Percentiles rank a stretch among this genome's conserved stretches.
Evolutionary conservation across 2,329 filamentous ascomycete species (phyloP).

Genomic region (Zalaria obscura): DNA sequence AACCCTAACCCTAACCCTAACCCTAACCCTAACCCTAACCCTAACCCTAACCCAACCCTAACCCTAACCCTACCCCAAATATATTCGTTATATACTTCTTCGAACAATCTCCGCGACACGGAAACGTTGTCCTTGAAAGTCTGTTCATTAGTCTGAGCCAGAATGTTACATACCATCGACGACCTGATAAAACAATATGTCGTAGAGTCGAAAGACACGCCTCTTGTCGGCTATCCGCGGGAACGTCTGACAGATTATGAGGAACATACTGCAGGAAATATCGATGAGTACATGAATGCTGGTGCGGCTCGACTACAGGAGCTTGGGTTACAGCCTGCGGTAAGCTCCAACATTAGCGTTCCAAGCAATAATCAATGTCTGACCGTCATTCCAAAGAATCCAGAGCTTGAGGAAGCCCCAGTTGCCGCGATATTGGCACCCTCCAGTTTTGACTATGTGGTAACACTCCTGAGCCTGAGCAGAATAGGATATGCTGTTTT

Average conservation of each 20-base stretch:
- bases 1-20: too few species aligned
- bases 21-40: too few species aligned
- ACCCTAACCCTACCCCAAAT: background rate
- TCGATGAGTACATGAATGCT: conserved; percentile 15
- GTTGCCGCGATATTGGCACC: conserved; percentile 38
- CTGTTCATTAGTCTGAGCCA: background rate
- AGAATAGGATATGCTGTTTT: conserved; percentile 41
- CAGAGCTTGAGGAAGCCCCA: conserved; percentile 11
- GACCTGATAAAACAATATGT: conserved; percentile 18
- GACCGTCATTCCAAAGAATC: background rate
- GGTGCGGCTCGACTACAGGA: conserved; percentile 11
- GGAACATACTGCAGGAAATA: conserved; percentile 13
- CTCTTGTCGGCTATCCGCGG: conserved; percentile 16
- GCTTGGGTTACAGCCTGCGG: conserved; percentile 14
- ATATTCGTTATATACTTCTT: background rate
- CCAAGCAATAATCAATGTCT: background rate
- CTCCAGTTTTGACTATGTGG: conserved; percentile 40
- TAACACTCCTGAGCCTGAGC: conserved; percentile 39
- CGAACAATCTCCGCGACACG: background rate
- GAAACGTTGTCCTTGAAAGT: background rate
- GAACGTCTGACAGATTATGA: conserved; percentile 14
- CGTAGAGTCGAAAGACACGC: conserved; percentile 12
- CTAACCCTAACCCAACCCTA: too few species aligned
- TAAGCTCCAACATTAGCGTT: conserved; percentile 4
- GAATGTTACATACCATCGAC: conserved; percentile 13